These are phyloP conservation scores for Exserohilum turcica DNA, from an alignment of 2,329 filamentous ascomycete species.

Conservation along the genomic window DNA sequence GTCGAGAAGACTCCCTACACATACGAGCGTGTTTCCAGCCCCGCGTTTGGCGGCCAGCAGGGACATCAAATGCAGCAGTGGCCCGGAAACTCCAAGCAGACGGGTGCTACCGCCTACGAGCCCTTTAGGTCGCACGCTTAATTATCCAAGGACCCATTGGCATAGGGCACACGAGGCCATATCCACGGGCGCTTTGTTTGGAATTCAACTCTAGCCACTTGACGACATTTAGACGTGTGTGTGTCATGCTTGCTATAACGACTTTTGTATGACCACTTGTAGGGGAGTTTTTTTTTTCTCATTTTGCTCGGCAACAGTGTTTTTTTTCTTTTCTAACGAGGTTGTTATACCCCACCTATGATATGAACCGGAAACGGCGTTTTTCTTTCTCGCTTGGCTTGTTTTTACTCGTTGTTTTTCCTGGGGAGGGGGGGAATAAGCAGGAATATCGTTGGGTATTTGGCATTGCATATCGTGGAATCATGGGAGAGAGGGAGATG, in stretches of 20 bases:
- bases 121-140: slow-evolving; percentile 47
- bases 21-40: slow-evolving; percentile 60
- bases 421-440: no score
- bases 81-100: slow-evolving; percentile 25
- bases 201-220: neutral
- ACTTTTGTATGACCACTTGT: slow-evolving; percentile 16
- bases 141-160: neutral
- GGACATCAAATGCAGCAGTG: slow-evolving; percentile 25
- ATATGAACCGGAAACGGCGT: neutral
- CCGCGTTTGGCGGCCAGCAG: slow-evolving; percentile 46
- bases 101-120: slow-evolving; percentile 49
- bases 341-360: neutral
- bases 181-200: neutral
- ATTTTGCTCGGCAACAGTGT: neutral
- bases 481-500: neutral
- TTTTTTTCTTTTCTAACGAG: neutral
- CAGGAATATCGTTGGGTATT: neutral
- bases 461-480: neutral
- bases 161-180: neutral
- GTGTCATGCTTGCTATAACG: slow-evolving; percentile 6
- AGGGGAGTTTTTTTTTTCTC: neutral
- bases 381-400: neutral
- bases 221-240: neutral
- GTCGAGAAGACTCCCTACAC: slow-evolving; percentile 67
- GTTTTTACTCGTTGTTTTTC: no score